phyloP scores from a whole-genome alignment of 805 yeast species.

The Schizosaccharomyces japonicus region DNA sequence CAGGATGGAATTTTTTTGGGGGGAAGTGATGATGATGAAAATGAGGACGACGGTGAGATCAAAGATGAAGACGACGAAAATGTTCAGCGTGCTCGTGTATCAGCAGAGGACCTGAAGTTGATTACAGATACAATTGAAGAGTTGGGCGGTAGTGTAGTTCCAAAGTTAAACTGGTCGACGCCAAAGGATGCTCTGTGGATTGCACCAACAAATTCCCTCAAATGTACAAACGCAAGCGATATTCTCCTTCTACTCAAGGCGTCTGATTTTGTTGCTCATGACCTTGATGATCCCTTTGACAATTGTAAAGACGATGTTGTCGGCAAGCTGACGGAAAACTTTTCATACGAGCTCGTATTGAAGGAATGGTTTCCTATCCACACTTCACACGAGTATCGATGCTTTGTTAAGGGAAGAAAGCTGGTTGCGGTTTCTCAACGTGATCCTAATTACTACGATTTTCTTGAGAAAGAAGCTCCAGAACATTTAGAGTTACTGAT shows the following conservation, averaged over 20 bases:
- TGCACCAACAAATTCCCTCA: constrained; percentile 46
- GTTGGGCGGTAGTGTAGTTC: constrained; percentile 39
- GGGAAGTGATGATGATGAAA: constrained; percentile 16
- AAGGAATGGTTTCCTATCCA: constrained; percentile 64
- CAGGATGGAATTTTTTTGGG: constrained; percentile 51
- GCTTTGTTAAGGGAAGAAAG: constrained; percentile 42
- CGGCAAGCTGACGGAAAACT: constrained; percentile 7
- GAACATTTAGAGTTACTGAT: constrained; percentile 27
- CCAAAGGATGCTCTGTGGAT: constrained; percentile 91
- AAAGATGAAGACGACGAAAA: constrained; percentile 24
- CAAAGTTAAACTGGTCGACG: constrained; percentile 90
- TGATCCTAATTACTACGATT: constrained; percentile 63
- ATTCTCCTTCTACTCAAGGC: constrained; percentile 61
- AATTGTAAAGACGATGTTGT: constrained; percentile 13
- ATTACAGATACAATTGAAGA: constrained; percentile 13
- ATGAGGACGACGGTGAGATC: constrained; percentile 13
- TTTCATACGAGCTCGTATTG: constrained; percentile 38
- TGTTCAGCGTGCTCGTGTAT: constrained; percentile 10
- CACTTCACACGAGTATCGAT: constrained; percentile 79
- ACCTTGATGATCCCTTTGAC: constrained; percentile 48
- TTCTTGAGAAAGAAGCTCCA: constrained; percentile 29
- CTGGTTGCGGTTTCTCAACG: constrained; percentile 64
- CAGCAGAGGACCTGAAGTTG: constrained; percentile 53
- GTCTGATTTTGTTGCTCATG: constrained; percentile 72
- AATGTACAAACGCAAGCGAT: constrained; percentile 49